Evolutionary conservation across 257 asterid genomes (phyloP), one percentile per base, ranked within the genome.

Genomic region (Solanum boliviense): DNA sequence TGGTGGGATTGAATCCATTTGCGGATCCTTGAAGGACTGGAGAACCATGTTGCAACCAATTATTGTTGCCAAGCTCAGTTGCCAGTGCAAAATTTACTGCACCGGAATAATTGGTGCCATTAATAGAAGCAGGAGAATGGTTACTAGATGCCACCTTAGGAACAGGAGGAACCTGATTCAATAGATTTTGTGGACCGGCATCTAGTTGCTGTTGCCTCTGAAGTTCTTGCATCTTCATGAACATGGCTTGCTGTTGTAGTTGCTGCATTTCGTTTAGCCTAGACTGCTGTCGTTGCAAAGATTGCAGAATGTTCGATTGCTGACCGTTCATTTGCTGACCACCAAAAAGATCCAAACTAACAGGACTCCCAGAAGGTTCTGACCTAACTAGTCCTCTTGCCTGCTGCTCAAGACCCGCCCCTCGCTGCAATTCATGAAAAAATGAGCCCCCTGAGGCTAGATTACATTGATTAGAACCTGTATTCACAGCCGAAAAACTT

Each of bases 311-410:
- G 90, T 93, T 91, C 83, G 94, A 84, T 84, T 95, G 98, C 84
- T 94, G 98, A 89, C 89, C 92, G 88, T 70, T 91, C 95, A 94
- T 94, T 94, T 93, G 98, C 87, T 93, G 98, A 91, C 95, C 95
- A 87, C 98, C 98, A 89, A 97, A 97, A 88, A 97, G 95, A 92
- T 95, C 98, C 90, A 95, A 95, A 93, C 97, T 89, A 72, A 90
- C 90, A 88, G 97, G 93, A 90, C 96, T 86, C 16, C 87, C 93
- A 44, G 96, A 91, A 84, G 94, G 88, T 87, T 92, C 92, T 12
- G 93, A 85, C 88, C 95, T 91, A 87, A 88, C 95, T 84, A 93
- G 90, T 82, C 93, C 86, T 85, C 91, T 93, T 91, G 94, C 88
- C 83, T 90, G 96, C 88, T 91, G 95, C 56, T 93, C 95, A 89